Base-by-base conservation (phyloP, 768 basidiomycete species). In the Erythrobasidium yunnanense region DNA sequence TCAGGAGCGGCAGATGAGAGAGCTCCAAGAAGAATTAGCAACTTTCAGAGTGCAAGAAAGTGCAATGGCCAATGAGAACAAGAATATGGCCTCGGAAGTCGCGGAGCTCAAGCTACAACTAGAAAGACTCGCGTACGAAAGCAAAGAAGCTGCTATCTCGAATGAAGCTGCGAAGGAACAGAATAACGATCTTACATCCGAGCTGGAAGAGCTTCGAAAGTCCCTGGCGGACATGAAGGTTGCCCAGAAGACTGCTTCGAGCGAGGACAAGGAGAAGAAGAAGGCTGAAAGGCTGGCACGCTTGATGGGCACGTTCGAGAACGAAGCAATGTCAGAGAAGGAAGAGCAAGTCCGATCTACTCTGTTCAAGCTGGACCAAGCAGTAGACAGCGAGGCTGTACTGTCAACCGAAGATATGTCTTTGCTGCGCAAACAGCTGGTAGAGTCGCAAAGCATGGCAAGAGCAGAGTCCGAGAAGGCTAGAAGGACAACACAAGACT, bases 291-390 rank as follows among this genome's bases (percentile, higher is more conserved):
- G 96, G 82, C 89, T 99, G 88, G 91, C 90, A 7, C 80, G 91
- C 70, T 95, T 99, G 90, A 96, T 99, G 93, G 90, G 93, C 66
- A 92, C 93, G 77, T 93, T 99, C 71, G 92, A 97, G 77, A 82
- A 87, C 79, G 89, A 88, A n/a, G 84, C 86, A 1, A 87, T 91
- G 77, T 91, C 90, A 62, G 90, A 93, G 80, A 91, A 90, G 79
- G 90, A 93, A 76, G 90, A 93, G 72, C 87, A 90, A 70, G 81
- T 95, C 73, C 85, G 91, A 68, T 82, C 85, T 53, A 82, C 90
- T 56, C 80, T 95, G 67, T 80, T 83, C 13, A 92, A 91, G 74
- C 80, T 95, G 71, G 90, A 93, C 73, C 82, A 80, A 70, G 83
- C 90, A 71, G 70, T 68, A 6, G 81, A 81, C 56, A 76, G 77